Percentiles rank a stretch among this genome's conserved stretches.
Evolutionary conservation across 129 eudicot genomes (phyloP).

Genomic region (Escallonia herrerae): DNA sequence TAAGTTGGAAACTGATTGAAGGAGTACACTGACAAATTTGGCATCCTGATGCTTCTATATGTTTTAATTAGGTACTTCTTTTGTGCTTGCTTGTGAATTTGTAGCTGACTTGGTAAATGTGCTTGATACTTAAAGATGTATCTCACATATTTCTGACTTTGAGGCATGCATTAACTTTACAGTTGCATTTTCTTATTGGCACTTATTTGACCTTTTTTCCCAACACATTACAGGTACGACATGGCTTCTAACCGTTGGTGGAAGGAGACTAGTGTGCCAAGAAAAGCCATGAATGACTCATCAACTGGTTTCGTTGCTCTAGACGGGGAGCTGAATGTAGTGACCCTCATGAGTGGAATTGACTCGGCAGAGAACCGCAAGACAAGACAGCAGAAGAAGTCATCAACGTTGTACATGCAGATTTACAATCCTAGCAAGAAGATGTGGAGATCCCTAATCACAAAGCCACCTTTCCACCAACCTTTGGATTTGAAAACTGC

Average conservation of each 20-base stretch:
- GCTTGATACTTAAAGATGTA: too few species aligned
- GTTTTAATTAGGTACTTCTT: too few species aligned
- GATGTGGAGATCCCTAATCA: constrained; percentile 64
- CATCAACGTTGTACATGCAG: constrained; percentile 48
- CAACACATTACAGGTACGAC: constrained; percentile 53
- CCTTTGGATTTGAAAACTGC: constrained; percentile 70
- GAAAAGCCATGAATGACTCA: constrained; percentile 44
- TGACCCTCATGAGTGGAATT: constrained; percentile 36
- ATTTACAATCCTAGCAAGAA: constrained; percentile 61
- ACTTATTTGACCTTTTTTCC: too few species aligned
- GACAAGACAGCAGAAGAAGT: constrained; percentile 55
- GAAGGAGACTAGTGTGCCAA: constrained; percentile 74
- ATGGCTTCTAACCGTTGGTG: constrained; percentile 63
- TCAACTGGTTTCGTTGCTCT: constrained; percentile 63
- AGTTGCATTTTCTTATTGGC: too few species aligned
- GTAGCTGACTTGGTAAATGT: too few species aligned
- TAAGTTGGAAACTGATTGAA: too few species aligned
- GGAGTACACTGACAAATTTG: too few species aligned
- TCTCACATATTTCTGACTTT: too few species aligned
- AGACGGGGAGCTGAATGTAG: constrained; percentile 64
- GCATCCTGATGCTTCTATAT: too few species aligned
- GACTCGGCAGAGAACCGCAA: constrained; percentile 45
- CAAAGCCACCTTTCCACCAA: constrained; percentile 63
- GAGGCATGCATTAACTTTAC: too few species aligned
- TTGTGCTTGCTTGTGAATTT: too few species aligned